Base-by-base conservation (phyloP, 2,329 filamentous ascomycete genomes). In the Penicillium crustosum region DNA sequence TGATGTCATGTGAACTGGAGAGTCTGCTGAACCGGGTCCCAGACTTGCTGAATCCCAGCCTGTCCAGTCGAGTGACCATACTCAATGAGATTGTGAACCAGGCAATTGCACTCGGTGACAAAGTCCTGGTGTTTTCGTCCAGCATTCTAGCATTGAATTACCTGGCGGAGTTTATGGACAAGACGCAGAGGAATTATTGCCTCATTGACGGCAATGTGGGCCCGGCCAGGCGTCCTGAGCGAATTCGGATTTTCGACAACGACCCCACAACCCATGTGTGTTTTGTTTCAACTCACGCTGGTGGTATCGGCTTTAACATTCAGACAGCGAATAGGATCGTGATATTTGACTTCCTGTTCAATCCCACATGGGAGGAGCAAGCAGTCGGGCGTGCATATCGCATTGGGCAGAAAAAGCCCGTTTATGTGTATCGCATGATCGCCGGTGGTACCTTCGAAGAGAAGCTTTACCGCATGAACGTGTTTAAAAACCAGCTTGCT, bases 351-450 rank as follows among this genome's bases (percentile, higher is more conserved):
- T 91, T 89, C 68, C 81, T 82, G 60, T 96, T 87, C 76, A 94
- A 93, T 62, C 93, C 93, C 0, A 83, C 86, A 6, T 82, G 87
- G 69, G 93, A 96, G 72, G 88, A 92, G 67, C 93, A 97, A 74
- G 93, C 93, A 1, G 85, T 96, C 50, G 93, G 91, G 2, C 84
- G 93, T 53, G 89, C 90, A 0, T 96, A 94, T 73, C 89, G 93
- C 1, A 83, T 97, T 35, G 91, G 92, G 0, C 93, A 97, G 73
- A 79, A 77, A 38, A 94, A 93, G 66, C 81, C 83, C 0, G 92
- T 96, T 1, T 93, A 84, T 69, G 91, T 97, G 1, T 97, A 97
- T 74, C 88, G 89, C 19, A 86, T 97, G 61, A 78, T 92, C 27
- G 79, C 86, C 12, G 90, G 86, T 2, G 92, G 91, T 2, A 94